Conservation (phyloP, 768 basidiomycete genomes). For the Paxillus rubicundulus region DNA sequence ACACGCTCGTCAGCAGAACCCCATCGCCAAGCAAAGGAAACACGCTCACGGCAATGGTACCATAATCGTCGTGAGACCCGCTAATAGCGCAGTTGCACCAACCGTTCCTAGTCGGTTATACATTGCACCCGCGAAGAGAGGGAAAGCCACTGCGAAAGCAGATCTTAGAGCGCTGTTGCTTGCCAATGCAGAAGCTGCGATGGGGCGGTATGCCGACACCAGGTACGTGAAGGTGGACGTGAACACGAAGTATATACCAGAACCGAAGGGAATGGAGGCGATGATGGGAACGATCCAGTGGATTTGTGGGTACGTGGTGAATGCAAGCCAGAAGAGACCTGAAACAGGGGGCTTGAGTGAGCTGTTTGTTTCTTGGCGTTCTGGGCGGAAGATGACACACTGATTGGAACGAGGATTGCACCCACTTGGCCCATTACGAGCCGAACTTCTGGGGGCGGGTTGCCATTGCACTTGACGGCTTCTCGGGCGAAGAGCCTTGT, state of each 20-base stretch:
- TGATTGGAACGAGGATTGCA: conserved; percentile 61
- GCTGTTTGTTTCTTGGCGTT: neutral
- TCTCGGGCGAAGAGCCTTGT: conserved; percentile 39
- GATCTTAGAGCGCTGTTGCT: conserved; percentile 57
- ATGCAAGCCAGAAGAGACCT: conserved; percentile 55
- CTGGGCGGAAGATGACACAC: conserved; percentile 29
- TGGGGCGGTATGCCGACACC: conserved; percentile 48
- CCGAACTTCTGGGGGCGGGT: conserved; percentile 62
- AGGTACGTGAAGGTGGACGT: conserved; percentile 64
- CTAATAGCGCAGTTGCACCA: conserved; percentile 70
- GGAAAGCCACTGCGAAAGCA: conserved; percentile 49
- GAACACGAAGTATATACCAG: conserved; percentile 63
- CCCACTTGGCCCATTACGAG: conserved; percentile 68
- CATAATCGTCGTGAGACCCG: conserved; percentile 59
- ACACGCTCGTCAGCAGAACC: neutral
- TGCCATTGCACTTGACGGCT: conserved; percentile 38
- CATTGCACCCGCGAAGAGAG: conserved; percentile 52
- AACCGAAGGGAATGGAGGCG: conserved; percentile 46
- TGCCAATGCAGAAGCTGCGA: conserved; percentile 61
- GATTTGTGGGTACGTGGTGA: conserved; percentile 46
- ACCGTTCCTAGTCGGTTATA: conserved; percentile 58
- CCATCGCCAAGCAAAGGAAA: too few species aligned
- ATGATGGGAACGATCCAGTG: conserved; percentile 50
- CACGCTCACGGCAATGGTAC: conserved; percentile 56
- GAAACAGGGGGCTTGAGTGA: neutral